Evolutionary conservation across 176 grass and related monocot genomes (phyloP).

Genomic region (Oryza meridionalis): DNA sequence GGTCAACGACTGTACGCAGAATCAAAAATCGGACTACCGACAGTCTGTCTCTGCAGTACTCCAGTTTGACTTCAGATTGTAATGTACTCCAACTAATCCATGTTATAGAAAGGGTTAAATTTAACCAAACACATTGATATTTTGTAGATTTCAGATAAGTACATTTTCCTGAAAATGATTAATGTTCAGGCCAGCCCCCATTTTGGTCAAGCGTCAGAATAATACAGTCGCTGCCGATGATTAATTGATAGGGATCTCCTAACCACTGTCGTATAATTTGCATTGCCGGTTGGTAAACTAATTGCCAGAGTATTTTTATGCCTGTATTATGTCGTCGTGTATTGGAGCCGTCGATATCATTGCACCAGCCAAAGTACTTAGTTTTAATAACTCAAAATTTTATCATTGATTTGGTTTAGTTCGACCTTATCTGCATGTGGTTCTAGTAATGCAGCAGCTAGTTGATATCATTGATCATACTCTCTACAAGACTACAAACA

Average conservation of each 20-base stretch:
- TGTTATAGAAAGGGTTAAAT: not conserved
- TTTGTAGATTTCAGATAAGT: not conserved
- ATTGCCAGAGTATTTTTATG: slow-evolving; percentile 19
- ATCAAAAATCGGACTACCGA: slow-evolving; percentile 16
- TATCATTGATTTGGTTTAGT: slow-evolving; percentile 10
- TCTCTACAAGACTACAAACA: not conserved
- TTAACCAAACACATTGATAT: not conserved
- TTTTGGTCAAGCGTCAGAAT: slow-evolving; percentile 27
- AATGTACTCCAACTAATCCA: not conserved
- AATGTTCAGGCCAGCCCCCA: not conserved
- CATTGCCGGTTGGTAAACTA: slow-evolving; percentile 48
- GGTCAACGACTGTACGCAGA: slow-evolving; percentile 35
- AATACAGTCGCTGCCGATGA: slow-evolving; percentile 42
- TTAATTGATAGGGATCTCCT: slow-evolving; percentile 45
- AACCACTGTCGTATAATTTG: slow-evolving; percentile 50
- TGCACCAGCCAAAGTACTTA: not conserved
- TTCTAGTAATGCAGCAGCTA: not conserved
- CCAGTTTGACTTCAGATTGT: slow-evolving; percentile 21
- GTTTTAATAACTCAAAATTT: not conserved
- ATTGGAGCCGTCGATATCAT: slow-evolving; percentile 21
- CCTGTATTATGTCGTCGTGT: not conserved
- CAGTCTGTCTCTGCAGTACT: not conserved
- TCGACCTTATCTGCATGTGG: slow-evolving; percentile 17
- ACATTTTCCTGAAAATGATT: slow-evolving; percentile 10
- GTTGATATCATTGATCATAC: not conserved